Base-by-base conservation (phyloP, 345 rosid species). In the Reutealis trisperma region DNA sequence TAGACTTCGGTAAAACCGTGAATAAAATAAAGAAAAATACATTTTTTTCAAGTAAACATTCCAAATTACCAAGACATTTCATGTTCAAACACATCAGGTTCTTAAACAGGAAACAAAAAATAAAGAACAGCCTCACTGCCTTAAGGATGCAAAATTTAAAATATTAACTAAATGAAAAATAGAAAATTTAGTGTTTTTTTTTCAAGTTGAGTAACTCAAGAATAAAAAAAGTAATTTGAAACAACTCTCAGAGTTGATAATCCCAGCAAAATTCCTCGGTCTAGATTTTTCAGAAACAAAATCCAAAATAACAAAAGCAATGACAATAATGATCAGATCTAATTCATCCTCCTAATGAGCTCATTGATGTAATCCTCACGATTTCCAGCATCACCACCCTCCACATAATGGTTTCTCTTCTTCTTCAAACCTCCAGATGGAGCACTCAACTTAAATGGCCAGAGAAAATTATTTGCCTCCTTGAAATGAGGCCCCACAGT, bases 371-470 rank as follows among this genome's bases (percentile, higher is more conserved):
- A 91, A 77, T 91, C 82, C 76, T 94, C 97, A 4, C 98, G 78
- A 81, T 93, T 93, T 67, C 98, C 98, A 1, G 98, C 98, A 81
- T 94, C 98, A 15, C 97, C 98, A 1, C 98, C 98, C 78, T 93
- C 95, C 7, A 91, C 96, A 30, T 91, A 93, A 71, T 93, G 97
- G 78, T 91, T 93, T 75, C 97, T 90, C 84, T 91, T 91, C 87
- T 89, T 90, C 89, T 91, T 86, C 76, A 91, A 81, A 19, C 96
- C 97, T 72, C 96, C 94, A 61, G 89, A 78, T 4, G 98, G 98
- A 21, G 93, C 94, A 85, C 88, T 91, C 27, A 93, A 86, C 82
- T 93, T 87, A 34, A 93, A 93, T 10, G 96, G 96, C 94, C 98
- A 90, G 10, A 93, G 78, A 84, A 93, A 93, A 86, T 93, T 91